Conservation (phyloP, 805 yeast species). For the Ogataea nitratoaversa region DNA sequence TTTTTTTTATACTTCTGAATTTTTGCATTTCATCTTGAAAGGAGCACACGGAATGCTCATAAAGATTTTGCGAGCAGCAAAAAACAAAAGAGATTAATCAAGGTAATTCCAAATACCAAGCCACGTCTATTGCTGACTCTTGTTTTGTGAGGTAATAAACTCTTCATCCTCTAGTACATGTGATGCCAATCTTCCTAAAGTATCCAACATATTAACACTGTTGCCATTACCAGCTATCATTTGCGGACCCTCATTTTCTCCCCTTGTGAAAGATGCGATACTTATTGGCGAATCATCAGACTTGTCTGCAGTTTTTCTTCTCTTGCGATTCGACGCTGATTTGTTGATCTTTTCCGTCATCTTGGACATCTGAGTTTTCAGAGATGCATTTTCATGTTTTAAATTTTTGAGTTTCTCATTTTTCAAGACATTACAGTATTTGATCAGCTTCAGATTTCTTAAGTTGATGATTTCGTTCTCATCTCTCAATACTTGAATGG, state of each 20-base stretch:
- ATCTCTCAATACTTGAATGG: slow-evolving; percentile 21
- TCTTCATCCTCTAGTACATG: slow-evolving; percentile 32
- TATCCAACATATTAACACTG: slow-evolving; percentile 28
- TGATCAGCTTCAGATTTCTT: slow-evolving; percentile 31
- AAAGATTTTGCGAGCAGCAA: too few relatives aligned
- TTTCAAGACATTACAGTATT: slow-evolving; percentile 27
- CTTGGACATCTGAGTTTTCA: slow-evolving; percentile 19
- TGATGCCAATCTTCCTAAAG: slow-evolving; percentile 32
- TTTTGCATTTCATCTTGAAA: too few relatives aligned
- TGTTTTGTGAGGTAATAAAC: slow-evolving; percentile 2
- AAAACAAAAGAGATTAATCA: too few relatives aligned
- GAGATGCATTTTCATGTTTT: slow-evolving; percentile 24
- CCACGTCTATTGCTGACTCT: not conserved
- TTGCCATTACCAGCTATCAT: not conserved
- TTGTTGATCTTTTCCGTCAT: not conserved
- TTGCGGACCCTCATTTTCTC: not conserved
- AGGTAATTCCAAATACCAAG: too few relatives aligned
- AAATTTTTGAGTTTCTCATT: slow-evolving; percentile 25
- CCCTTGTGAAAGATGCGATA: not conserved
- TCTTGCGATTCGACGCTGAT: slow-evolving; percentile 3
- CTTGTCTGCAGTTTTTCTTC: not conserved
- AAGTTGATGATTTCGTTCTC: slow-evolving; percentile 28
- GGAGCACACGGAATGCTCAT: too few relatives aligned
- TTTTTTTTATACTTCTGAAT: too few relatives aligned
- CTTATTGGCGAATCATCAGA: slow-evolving; percentile 2